Evolutionary conservation across 176 grass and related monocot species (phyloP).

Genomic region (Pontederia crassipes): DNA sequence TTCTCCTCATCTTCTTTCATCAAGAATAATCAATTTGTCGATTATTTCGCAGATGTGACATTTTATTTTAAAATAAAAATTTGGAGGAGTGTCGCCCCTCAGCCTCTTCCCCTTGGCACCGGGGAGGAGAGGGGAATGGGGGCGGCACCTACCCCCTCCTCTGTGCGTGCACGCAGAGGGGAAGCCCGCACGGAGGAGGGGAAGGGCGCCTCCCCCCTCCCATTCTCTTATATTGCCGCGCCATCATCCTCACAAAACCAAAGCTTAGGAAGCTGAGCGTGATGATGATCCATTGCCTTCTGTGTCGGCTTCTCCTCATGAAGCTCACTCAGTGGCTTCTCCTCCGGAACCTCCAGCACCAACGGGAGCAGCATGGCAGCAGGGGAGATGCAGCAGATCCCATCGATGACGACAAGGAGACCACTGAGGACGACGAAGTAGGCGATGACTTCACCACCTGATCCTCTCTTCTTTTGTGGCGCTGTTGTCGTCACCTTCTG

Average conservation of each 20-base stretch:
- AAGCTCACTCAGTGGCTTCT: background rate
- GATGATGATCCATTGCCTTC: background rate
- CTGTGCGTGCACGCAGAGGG: no score
- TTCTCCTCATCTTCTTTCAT: no score
- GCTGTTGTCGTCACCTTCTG: background rate
- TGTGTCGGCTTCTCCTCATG: background rate
- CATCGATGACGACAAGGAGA: constrained; percentile 27
- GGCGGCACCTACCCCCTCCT: no score
- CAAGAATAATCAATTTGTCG: no score
- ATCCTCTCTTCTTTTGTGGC: constrained; percentile 20
- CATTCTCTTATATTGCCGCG: background rate
- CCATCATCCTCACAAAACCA: background rate
- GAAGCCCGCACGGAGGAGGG: no score
- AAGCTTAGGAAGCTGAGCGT: no score
- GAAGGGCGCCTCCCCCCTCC: no score
- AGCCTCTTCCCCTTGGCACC: no score
- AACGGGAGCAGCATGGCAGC: constrained; percentile 3
- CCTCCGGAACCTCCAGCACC: constrained; percentile 3
- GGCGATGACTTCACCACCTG: background rate
- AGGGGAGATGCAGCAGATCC: constrained; percentile 33
- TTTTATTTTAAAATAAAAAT: no score
- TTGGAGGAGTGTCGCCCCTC: no score
- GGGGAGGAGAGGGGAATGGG: no score
- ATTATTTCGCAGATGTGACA: no score
- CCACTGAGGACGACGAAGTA: constrained; percentile 11